Conservation (phyloP, 164 flowering plant genomes). For the Stephania cephalantha region DNA sequence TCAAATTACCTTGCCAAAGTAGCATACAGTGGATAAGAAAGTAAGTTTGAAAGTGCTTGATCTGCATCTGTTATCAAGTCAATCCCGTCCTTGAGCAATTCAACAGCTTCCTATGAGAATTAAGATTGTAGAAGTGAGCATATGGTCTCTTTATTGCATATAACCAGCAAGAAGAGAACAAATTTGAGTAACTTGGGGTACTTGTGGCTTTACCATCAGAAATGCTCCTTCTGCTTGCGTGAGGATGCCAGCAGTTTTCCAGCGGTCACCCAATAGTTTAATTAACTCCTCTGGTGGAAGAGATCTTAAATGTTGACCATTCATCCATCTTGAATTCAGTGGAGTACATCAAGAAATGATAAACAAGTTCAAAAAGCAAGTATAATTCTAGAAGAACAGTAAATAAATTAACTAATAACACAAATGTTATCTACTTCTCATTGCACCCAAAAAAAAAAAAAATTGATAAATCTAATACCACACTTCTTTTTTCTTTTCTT, state of each 20-base stretch:
- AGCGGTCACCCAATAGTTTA: constrained; percentile 62
- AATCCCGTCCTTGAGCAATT: constrained; percentile 79
- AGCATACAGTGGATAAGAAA: constrained; percentile 67
- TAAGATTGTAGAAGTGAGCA: constrained; percentile 10
- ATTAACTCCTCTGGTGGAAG: constrained; percentile 60
- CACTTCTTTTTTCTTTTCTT: too few species aligned
- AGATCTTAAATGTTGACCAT: constrained; percentile 80
- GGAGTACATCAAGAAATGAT: not conserved
- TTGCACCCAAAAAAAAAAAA: not conserved
- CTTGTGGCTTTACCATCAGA: constrained; percentile 39
- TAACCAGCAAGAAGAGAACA: not conserved
- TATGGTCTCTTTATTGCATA: not conserved
- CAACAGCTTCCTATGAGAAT: constrained; percentile 58
- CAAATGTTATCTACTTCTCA: not conserved
- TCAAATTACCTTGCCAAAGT: constrained; percentile 60
- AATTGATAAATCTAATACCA: not conserved
- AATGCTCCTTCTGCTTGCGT: constrained; percentile 62
- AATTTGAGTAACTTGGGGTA: not conserved
- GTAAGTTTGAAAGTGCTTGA: constrained; percentile 56
- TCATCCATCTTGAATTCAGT: constrained; percentile 78
- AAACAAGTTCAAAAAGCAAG: not conserved
- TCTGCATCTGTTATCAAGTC: constrained; percentile 81
- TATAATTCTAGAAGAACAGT: not conserved
- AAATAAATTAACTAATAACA: too few species aligned
- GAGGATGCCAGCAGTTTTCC: constrained; percentile 72